Evolutionary conservation across 2,329 filamentous ascomycete genomes (phyloP).

Genomic region (Cladosporium sp.): DNA sequence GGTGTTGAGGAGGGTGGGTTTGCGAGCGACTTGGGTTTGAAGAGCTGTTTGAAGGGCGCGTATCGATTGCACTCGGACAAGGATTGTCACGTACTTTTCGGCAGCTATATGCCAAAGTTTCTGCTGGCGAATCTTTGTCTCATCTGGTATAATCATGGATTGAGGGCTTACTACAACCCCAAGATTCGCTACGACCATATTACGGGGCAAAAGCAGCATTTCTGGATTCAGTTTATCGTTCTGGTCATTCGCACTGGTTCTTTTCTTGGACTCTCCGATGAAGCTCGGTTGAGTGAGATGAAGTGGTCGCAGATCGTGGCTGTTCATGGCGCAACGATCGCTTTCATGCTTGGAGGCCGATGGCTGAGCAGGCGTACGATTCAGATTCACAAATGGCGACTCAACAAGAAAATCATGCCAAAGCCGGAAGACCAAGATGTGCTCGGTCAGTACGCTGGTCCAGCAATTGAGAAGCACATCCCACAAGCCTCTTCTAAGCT

Average conservation of each 20-base stretch:
- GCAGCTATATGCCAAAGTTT: slow-evolving; percentile 21
- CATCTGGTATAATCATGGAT: slow-evolving; percentile 31
- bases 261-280: slow-evolving; percentile 13
- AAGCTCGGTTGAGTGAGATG: slow-evolving; percentile 3
- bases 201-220: slow-evolving; percentile 10
- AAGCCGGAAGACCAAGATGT: slow-evolving; percentile 27
- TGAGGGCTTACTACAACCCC: slow-evolving; percentile 27
- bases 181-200: slow-evolving; percentile 11
- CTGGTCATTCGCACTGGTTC: slow-evolving; percentile 50
- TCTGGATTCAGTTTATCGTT: slow-evolving; percentile 39
- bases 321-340: slow-evolving; percentile 53
- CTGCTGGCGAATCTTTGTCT: slow-evolving; percentile 22
- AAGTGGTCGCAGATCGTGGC: slow-evolving; percentile 33
- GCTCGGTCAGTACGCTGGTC: slow-evolving; percentile 24
- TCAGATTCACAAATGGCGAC: slow-evolving; percentile 24
- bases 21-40: background rate
- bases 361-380: slow-evolving; percentile 22
- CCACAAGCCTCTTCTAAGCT: slow-evolving; percentile 24
- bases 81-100: slow-evolving; percentile 23
- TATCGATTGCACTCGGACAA: slow-evolving; percentile 16
- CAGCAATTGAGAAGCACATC: slow-evolving; percentile 20
- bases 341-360: slow-evolving; percentile 44
- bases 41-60: slow-evolving; percentile 11
- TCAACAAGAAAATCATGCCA: slow-evolving; percentile 30
- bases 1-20: background rate